Evolutionary conservation across 176 grass and related monocot species (phyloP).

Genomic region (maize (Zea mays)): Zm-B73-REFERENCE-NAM-5.0 NC_050098.1:224436001-224436500

Average conservation of each 20-base stretch:
- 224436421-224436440: constrained; percentile 35
- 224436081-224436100: constrained; percentile 3
- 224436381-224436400: background rate
- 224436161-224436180: too few species aligned
- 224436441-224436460: constrained; percentile 82
- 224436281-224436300: background rate
- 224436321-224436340: background rate
- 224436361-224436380: background rate
- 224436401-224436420: too few species aligned
- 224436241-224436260: background rate
- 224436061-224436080: constrained; percentile 68
- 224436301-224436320: background rate
- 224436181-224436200: too few species aligned
- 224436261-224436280: background rate
- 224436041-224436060: constrained; percentile 89
- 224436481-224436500: constrained; percentile 72
- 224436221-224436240: background rate
- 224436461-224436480: constrained; percentile 76
- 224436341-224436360: background rate
- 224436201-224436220: background rate
- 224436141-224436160: background rate
- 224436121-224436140: background rate
- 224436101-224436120: constrained; percentile 1
- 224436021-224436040: constrained; percentile 98
- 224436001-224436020: constrained; percentile 48